A percentile compares a stretch with the other conserved stretches of the same genome.
These are phyloP conservation scores for Metarhizium sp. DNA, from an alignment of 2,329 filamentous ascomycete genomes.

Conservation along the genomic window DNA sequence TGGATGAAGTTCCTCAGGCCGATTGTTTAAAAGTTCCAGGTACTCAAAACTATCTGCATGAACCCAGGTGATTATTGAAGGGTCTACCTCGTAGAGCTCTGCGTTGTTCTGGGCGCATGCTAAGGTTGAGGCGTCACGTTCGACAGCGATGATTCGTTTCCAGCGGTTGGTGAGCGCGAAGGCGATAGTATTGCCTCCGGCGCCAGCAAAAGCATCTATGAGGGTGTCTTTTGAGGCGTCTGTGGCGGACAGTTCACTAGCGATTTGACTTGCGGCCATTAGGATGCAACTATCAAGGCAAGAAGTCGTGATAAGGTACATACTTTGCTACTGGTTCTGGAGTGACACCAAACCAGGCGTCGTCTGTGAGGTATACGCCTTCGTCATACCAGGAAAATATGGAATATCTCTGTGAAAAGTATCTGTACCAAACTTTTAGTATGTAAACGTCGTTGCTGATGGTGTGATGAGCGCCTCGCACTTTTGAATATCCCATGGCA, in stretches of 20 bases:
- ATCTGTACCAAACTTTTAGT: conserved; percentile 41
- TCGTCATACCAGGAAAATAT: conserved; percentile 85
- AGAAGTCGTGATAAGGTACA: conserved; percentile 16
- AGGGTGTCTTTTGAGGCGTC: conserved; percentile 52
- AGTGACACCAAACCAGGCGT: conserved; percentile 95
- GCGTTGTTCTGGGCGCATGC: conserved; percentile 92
- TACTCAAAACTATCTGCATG: conserved; percentile 78
- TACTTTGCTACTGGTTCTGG: conserved; percentile 85
- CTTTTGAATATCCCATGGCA: conserved; percentile 82
- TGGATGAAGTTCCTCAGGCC: conserved; percentile 25
- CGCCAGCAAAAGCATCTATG: conserved; percentile 84
- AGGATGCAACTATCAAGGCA: not conserved
- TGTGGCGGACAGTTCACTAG: conserved; percentile 55
- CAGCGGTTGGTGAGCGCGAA: conserved; percentile 75
- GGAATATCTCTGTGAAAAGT: conserved; percentile 80
- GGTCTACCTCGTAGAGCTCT: conserved; percentile 67
- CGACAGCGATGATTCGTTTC: conserved; percentile 79
- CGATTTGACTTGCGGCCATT: conserved; percentile 53
- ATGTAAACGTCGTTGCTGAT: not conserved
- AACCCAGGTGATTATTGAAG: conserved; percentile 71
- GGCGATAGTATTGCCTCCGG: conserved; percentile 90
- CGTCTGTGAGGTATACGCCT: conserved; percentile 82
- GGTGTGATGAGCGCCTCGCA: conserved; percentile 27
- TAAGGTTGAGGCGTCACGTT: conserved; percentile 70
- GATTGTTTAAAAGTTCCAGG: conserved; percentile 36